Evolutionary conservation across 768 basidiomycete genomes (phyloP), one percentile per base, ranked within the genome.

Genomic region (Auricularia sp.): DNA sequence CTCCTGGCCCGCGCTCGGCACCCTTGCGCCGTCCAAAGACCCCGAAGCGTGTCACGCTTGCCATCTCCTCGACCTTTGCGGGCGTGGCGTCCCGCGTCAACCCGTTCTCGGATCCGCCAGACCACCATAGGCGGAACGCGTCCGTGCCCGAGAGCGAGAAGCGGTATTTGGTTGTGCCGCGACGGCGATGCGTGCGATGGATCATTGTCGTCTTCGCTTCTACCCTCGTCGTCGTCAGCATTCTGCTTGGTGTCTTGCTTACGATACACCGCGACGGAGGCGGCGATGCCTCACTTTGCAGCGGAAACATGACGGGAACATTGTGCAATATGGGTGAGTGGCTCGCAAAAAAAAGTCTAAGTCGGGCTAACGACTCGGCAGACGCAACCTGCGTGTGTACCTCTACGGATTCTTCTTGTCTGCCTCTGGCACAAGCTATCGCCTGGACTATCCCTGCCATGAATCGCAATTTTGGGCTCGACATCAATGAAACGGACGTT

Each of bases 341-440:
- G 34, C 53, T 18, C 54, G 43, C 60, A 23, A 6, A 53, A 36
- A 60, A 18, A 16, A 51, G 3, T n/a, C n/a, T n/a, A 35, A 16
- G 23, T 34, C 42, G 63, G 33, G 39, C 67, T 68, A 14, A 67
- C 36, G 56, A 33, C 64, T 44, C 59, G n/a, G 54, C 66, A 87
- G 85, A 86, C 75, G 78, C 84, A 1, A 83, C 84, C 0, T 88
- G 86, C 69, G 77, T 83, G 43, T 87, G 86, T 67, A 81, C 82
- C 12, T 79, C 82, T 1, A 72, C 74, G n/a, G 66, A 81, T 58
- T 33, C 23, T n/a, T n/a, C n/a, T 14, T 59, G 56, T 33, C 11
- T 59, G 29, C 78, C 77, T 33, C 71, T 88, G 12, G 85, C 87
- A 0, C 78, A 82, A 70, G 79, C 75, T 64, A 70, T 88, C 51